Conservation (phyloP, 345 rosid genomes). For the Anastatica hierochuntica region DNA sequence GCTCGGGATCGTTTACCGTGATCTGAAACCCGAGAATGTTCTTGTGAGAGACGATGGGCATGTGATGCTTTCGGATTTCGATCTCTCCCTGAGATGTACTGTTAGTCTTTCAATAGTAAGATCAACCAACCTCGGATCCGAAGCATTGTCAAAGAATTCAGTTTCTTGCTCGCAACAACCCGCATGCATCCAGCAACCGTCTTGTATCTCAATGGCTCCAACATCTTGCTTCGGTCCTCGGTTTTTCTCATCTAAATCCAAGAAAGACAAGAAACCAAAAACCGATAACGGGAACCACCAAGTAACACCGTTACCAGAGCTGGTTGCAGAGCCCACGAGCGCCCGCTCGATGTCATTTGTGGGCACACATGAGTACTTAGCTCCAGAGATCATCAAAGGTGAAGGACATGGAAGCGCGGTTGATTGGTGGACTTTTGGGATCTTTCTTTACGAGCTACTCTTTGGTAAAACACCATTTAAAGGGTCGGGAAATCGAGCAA, state of each 20-base stretch:
- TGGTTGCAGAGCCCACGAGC: constrained; percentile 83
- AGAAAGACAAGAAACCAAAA: constrained; percentile 42
- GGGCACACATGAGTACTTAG: constrained; percentile 83
- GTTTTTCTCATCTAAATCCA: constrained; percentile 44
- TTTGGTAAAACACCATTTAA: constrained; percentile 84
- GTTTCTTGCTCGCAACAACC: constrained; percentile 48
- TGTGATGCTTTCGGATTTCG: constrained; percentile 85
- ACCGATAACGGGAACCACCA: constrained; percentile 50
- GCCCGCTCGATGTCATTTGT: constrained; percentile 91
- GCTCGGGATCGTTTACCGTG: constrained; percentile 82
- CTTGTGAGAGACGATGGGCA: constrained; percentile 89
- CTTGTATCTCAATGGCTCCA: constrained; percentile 44
- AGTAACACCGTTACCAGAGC: constrained; percentile 75
- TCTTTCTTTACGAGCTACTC: constrained; percentile 62
- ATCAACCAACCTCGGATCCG: constrained; percentile 37
- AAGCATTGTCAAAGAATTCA: constrained; percentile 37
- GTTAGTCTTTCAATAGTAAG: constrained; percentile 51
- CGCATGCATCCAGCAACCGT: constrained; percentile 52
- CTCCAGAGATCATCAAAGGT: constrained; percentile 81
- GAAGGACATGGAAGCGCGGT: constrained; percentile 89
- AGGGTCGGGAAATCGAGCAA: constrained; percentile 73
- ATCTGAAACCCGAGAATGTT: constrained; percentile 81
- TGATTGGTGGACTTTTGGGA: constrained; percentile 92
- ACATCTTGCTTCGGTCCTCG: constrained; percentile 55
- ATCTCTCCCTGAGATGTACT: constrained; percentile 64